These are phyloP conservation scores for Lippia alba DNA, from an alignment of 305 asterid genomes.

Conservation along the genomic window DNA sequence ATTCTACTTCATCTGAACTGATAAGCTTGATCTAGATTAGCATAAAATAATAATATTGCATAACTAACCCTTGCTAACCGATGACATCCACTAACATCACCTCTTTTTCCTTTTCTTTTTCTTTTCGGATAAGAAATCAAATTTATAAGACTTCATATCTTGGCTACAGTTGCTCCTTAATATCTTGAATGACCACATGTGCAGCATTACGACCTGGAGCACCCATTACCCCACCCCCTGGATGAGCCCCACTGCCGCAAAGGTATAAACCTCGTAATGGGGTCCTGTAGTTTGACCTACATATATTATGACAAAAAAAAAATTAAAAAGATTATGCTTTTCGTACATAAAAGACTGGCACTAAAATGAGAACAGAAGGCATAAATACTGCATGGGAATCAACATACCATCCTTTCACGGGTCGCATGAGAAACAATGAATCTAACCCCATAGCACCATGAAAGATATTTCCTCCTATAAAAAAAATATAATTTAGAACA, in stretches of 20 bases:
- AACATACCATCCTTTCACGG: conserved; percentile 89
- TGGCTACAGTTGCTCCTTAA: conserved; percentile 40
- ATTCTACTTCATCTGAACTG: too few species aligned
- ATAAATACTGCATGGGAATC: not conserved
- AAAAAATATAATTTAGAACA: conserved; percentile 14
- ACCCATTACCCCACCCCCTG: conserved; percentile 98
- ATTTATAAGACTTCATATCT: too few species aligned
- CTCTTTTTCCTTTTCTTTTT: too few species aligned
- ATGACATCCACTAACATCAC: too few species aligned
- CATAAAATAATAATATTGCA: too few species aligned
- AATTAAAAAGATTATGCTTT: not conserved
- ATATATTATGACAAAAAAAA: conserved; percentile 7
- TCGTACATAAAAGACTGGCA: conserved; percentile 4
- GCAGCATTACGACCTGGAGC: conserved; percentile 96
- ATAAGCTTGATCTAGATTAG: too few species aligned
- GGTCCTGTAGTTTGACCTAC: conserved; percentile 90
- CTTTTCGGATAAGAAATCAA: too few species aligned
- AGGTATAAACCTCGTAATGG: conserved; percentile 83
- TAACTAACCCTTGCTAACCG: too few species aligned
- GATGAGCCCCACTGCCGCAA: conserved; percentile 96
- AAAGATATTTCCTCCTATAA: conserved; percentile 90
- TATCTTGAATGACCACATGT: conserved; percentile 67
- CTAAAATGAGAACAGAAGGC: not conserved
- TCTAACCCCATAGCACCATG: conserved; percentile 95
- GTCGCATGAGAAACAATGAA: conserved; percentile 90